Conservation (phyloP, 805 yeast genomes). For the Tetrapisispora namnaoensis region DNA sequence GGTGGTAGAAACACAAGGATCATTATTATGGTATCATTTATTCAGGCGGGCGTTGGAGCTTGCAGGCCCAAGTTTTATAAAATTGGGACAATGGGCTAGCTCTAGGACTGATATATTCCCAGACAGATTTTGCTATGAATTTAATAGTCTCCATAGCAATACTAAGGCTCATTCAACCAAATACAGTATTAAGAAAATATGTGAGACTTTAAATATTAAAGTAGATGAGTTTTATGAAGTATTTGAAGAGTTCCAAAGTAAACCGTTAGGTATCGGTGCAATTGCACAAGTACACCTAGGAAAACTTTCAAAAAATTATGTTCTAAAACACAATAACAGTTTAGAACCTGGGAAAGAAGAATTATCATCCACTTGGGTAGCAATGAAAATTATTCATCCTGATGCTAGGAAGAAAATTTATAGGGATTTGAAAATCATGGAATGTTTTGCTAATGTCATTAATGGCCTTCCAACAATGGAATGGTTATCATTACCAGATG, state of each 20-base stretch:
- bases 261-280: constrained; percentile 94
- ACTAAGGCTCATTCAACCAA: constrained; percentile 62
- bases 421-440: constrained; percentile 80
- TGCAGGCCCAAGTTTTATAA: constrained; percentile 89
- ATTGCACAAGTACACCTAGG: constrained; percentile 93
- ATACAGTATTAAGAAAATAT: constrained; percentile 49
- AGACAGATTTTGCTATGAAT: constrained; percentile 61
- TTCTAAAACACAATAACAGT: constrained; percentile 16
- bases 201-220: constrained; percentile 45
- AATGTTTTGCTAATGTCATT: constrained; percentile 60
- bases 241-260: neutral
- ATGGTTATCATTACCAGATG: constrained; percentile 92
- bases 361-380: constrained; percentile 48
- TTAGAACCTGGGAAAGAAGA: too few relatives aligned
- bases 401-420: constrained; percentile 58
- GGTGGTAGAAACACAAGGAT: constrained; percentile 43
- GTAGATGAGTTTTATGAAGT: constrained; percentile 45
- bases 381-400: constrained; percentile 91
- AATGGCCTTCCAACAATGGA: constrained; percentile 87
- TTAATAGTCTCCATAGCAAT: constrained; percentile 72
- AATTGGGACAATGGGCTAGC: constrained; percentile 98
- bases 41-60: constrained; percentile 59
- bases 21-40: constrained; percentile 58
- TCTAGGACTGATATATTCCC: constrained; percentile 92
- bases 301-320: constrained; percentile 41